Evolutionary conservation across 1,139 yeast species (phyloP).

Genomic region (Candida neerlandica): DNA sequence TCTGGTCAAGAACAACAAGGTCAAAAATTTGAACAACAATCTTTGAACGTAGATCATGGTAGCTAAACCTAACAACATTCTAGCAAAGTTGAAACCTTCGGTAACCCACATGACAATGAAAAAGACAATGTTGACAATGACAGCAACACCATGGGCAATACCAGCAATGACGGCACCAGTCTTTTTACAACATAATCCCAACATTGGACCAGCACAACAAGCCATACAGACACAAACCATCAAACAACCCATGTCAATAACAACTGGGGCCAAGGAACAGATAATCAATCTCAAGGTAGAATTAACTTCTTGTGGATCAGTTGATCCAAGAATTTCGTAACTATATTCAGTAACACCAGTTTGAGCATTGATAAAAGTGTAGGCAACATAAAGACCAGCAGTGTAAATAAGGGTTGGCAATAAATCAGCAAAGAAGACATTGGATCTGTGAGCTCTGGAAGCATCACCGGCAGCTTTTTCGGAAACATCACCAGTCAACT

Average conservation of each 20-base stretch:
- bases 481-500: conserved; percentile 81
- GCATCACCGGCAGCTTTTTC: conserved; percentile 96
- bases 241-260: conserved; percentile 82
- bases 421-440: conserved; percentile 83
- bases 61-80: conserved; percentile 84
- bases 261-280: conserved; percentile 92
- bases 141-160: conserved; percentile 94
- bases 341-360: conserved; percentile 75
- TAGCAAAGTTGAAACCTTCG: conserved; percentile 87
- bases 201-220: conserved; percentile 96
- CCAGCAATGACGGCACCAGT: conserved; percentile 98
- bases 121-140: conserved; percentile 79
- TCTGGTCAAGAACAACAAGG: conserved; percentile 81
- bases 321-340: conserved; percentile 25
- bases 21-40: conserved; percentile 81
- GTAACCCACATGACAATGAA: conserved; percentile 96
- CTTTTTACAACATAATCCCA: conserved; percentile 95
- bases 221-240: conserved; percentile 75
- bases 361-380: conserved; percentile 93
- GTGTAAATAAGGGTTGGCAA: conserved; percentile 83
- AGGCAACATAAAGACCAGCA: conserved; percentile 90
- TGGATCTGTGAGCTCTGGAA: conserved; percentile 89
- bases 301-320: conserved; percentile 59
- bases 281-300: conserved; percentile 82
- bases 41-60: conserved; percentile 89